Evolutionary conservation across 2,329 filamentous ascomycete genomes (phyloP).

Genomic region (Nemania sp.): DNA sequence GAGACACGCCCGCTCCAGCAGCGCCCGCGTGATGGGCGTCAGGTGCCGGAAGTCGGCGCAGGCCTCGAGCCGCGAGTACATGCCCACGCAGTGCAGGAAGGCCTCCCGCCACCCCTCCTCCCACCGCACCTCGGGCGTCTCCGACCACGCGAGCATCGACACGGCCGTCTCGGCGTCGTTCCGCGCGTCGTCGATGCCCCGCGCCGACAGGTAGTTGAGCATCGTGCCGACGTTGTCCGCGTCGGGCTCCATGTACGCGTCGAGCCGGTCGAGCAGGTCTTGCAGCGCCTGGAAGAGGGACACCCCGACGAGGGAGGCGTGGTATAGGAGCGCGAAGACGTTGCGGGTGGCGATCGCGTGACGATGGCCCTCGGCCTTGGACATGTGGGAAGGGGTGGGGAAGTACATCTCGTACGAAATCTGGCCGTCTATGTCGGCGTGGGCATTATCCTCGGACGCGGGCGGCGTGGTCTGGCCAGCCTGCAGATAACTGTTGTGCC

Average conservation of each 20-base stretch:
- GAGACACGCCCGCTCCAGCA: slow-evolving; percentile 65
- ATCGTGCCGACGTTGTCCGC: slow-evolving; percentile 63
- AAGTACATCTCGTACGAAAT: slow-evolving; percentile 68
- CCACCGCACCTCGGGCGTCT: slow-evolving; percentile 65
- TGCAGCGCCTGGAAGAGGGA: slow-evolving; percentile 66
- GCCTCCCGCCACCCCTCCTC: slow-evolving; percentile 69
- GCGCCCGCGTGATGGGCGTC: slow-evolving; percentile 64
- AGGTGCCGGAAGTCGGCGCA: slow-evolving; percentile 62
- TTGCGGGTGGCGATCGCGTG: slow-evolving; percentile 71
- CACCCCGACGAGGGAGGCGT: slow-evolving; percentile 66
- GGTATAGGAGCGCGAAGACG: slow-evolving; percentile 67
- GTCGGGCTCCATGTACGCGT: slow-evolving; percentile 60
- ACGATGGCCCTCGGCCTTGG: slow-evolving; percentile 53
- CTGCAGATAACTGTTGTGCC: slow-evolving; percentile 38
- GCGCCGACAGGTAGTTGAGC: slow-evolving; percentile 62
- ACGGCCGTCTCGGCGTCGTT: slow-evolving; percentile 63
- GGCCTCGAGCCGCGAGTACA: slow-evolving; percentile 59
- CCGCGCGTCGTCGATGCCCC: slow-evolving; percentile 67
- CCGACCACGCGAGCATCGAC: slow-evolving; percentile 67
- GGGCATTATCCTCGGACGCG: slow-evolving; percentile 49
- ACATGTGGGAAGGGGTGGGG: slow-evolving; percentile 56
- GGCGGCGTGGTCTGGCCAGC: slow-evolving; percentile 49
- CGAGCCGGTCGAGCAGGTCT: slow-evolving; percentile 65
- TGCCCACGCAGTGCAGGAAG: slow-evolving; percentile 69
- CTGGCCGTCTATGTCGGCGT: slow-evolving; percentile 55